Conservation (phyloP, 805 yeast genomes). For the Candida xiaguanensis region DNA sequence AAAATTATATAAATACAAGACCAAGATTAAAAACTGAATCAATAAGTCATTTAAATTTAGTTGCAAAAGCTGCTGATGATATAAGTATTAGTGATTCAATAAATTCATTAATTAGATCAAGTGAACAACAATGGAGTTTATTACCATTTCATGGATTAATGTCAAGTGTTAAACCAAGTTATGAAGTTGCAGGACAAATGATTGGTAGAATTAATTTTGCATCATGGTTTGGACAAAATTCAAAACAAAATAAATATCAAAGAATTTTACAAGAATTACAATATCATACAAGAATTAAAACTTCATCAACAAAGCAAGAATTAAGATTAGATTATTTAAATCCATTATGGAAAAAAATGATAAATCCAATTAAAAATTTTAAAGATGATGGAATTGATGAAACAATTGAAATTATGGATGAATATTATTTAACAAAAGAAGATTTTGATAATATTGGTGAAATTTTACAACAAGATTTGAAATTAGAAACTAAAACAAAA, state of each 20-base stretch:
- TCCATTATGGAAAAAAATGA: slow-evolving; percentile 50
- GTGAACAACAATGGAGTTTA: slow-evolving; percentile 92
- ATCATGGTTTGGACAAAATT: slow-evolving; percentile 85
- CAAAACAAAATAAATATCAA: slow-evolving; percentile 73
- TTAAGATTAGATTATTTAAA: slow-evolving; percentile 77
- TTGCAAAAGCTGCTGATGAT: slow-evolving; percentile 78
- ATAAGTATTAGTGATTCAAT: slow-evolving; percentile 83
- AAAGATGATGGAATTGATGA: slow-evolving; percentile 64
- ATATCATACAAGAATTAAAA: slow-evolving; percentile 77
- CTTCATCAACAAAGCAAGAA: slow-evolving; percentile 72
- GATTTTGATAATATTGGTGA: slow-evolving; percentile 92
- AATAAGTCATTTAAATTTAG: slow-evolving; percentile 51
- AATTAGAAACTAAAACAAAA: slow-evolving; percentile 63
- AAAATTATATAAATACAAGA: slow-evolving; percentile 71
- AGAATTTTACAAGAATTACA: slow-evolving; percentile 83
- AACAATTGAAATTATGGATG: slow-evolving; percentile 73
- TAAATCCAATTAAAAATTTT: slow-evolving; percentile 51
- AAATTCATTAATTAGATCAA: slow-evolving; percentile 77
- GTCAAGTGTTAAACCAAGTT: slow-evolving; percentile 80
- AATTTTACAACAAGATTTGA: slow-evolving; percentile 62
- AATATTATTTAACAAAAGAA: slow-evolving; percentile 80
- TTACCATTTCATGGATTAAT: slow-evolving; percentile 87
- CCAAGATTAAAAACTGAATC: slow-evolving; percentile 48
- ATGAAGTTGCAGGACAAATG: slow-evolving; percentile 67
- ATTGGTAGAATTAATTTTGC: slow-evolving; percentile 74